Evolutionary conservation across 2,329 filamentous ascomycete species (phyloP), one percentile per base, ranked within the genome.

Genomic region (Xylariomycetidae sp.): DNA sequence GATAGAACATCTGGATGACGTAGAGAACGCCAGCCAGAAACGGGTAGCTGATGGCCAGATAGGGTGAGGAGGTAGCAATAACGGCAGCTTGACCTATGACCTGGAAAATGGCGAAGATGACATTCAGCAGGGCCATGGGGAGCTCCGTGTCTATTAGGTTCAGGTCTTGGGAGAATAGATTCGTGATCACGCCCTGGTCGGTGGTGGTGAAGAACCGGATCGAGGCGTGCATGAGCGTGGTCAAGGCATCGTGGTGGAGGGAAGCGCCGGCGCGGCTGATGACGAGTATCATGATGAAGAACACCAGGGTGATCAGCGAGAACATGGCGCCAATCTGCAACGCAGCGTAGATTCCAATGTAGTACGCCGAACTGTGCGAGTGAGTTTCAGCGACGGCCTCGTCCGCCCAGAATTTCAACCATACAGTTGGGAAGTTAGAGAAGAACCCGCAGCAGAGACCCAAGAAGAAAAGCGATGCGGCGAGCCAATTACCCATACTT

Each of bases 141-240:
- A 69, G 46, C 19, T 67, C 60, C 2, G 49, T 52, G 25, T 70
- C 66, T 3, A 69, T 50, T 0, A 70, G 49, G 3, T 54, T 58
- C 36, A 67, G 48, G 17, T 72, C 68, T 40, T 71, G 67, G 0
- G 63, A 66, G 40, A 71, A 72, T 6, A 65, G 42, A 16, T 69
- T 69, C 5, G 59, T 62, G 17, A 65, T 52, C 2, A 58, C 44
- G 2, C 67, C 67, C 0, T 53, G 50, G 37, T 70, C 66, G 0
- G 61, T 68, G 0, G 37, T 54, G 1, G 60, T 58, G 31, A 69
- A 66, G 39, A 69, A 67, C 6, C 43, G 43, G 23, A 71, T 37
- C 1, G 66, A 62, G 1, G 66, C 67, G 2, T 45, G 46, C 9
- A 63, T 44, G 1, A 65, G 49, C 1, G 59, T 61, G 8, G 28